Percentiles rank a stretch among this genome's conserved stretches.
These are phyloP conservation scores for Nepenthes alata DNA, from an alignment of 179 eudicot species.

Conservation along the genomic window DNA sequence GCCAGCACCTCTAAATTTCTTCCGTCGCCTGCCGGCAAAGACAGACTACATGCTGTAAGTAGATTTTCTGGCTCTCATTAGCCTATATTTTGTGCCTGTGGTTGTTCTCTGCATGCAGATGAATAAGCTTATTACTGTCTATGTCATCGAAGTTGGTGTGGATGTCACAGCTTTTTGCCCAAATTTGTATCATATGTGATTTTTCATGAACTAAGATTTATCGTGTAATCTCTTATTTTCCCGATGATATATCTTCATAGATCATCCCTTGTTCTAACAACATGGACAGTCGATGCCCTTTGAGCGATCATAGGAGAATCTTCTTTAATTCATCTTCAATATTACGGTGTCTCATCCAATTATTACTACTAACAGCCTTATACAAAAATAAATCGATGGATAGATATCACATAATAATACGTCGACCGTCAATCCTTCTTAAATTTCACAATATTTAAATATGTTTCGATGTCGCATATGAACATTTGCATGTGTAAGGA, in stretches of 20 bases:
- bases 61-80: neutral
- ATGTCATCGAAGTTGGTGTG: neutral
- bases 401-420: too few relatives aligned
- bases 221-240: neutral
- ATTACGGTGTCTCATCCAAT: too few relatives aligned
- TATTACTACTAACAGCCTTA: too few relatives aligned
- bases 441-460: too few relatives aligned
- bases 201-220: neutral
- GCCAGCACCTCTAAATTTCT: constrained; percentile 55
- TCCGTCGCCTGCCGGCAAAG: constrained; percentile 63
- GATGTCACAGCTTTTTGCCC: neutral
- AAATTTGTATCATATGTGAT: neutral
- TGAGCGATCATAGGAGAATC: too few relatives aligned
- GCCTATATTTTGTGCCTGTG: neutral
- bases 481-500: too few relatives aligned
- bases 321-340: too few relatives aligned
- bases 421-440: too few relatives aligned
- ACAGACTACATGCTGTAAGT: constrained; percentile 68
- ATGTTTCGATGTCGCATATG: too few relatives aligned
- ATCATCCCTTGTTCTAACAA: too few relatives aligned
- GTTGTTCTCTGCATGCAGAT: neutral
- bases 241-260: neutral
- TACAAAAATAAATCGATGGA: too few relatives aligned
- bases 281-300: too few relatives aligned
- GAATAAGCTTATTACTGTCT: neutral